Evolutionary conservation across 2,329 filamentous ascomycete genomes (phyloP).

Genomic region (Xenosphaeropsis pyriputrescens): DNA sequence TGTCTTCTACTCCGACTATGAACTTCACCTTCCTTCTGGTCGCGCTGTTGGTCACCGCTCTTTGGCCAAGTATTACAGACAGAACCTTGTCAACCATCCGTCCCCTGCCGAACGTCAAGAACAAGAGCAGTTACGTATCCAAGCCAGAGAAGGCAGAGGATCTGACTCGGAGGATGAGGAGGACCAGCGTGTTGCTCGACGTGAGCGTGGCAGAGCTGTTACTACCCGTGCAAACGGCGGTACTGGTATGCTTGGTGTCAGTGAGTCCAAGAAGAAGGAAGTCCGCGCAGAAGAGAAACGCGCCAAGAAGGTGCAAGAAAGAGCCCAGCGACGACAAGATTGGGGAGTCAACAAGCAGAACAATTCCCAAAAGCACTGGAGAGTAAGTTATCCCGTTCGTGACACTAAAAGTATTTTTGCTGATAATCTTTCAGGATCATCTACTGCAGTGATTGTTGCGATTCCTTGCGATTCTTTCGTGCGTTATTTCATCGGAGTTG

Average conservation of each 20-base stretch:
- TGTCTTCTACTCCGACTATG: constrained; percentile 83
- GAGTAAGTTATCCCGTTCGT: constrained; percentile 26
- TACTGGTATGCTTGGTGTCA: constrained; percentile 62
- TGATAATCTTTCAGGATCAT: constrained; percentile 17
- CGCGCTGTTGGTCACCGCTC: constrained; percentile 83
- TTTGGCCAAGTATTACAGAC: constrained; percentile 74
- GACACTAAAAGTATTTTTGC: constrained; percentile 1
- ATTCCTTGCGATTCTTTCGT: too few species aligned
- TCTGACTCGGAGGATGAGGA: constrained; percentile 28
- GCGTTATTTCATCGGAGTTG: too few species aligned
- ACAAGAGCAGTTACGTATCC: constrained; percentile 27
- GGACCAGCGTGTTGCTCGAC: constrained; percentile 20
- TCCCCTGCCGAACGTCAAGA: constrained; percentile 61
- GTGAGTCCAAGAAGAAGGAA: constrained; percentile 58
- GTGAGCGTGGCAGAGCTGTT: constrained; percentile 35
- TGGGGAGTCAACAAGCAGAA: constrained; percentile 57
- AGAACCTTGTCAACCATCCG: constrained; percentile 80
- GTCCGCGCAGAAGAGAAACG: constrained; percentile 53
- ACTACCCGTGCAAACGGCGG: constrained; percentile 59
- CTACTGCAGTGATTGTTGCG: constrained; percentile 15
- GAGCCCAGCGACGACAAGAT: constrained; percentile 46
- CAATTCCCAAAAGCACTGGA: constrained; percentile 55
- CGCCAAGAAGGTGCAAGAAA: constrained; percentile 48
- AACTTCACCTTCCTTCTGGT: constrained; percentile 83
- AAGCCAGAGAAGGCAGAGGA: constrained; percentile 37